Percentiles rank a stretch among this genome's conserved stretches.
phyloP scores from a whole-genome alignment of 23 red algal species.

The Gracilaria vermiculophylla region DNA sequence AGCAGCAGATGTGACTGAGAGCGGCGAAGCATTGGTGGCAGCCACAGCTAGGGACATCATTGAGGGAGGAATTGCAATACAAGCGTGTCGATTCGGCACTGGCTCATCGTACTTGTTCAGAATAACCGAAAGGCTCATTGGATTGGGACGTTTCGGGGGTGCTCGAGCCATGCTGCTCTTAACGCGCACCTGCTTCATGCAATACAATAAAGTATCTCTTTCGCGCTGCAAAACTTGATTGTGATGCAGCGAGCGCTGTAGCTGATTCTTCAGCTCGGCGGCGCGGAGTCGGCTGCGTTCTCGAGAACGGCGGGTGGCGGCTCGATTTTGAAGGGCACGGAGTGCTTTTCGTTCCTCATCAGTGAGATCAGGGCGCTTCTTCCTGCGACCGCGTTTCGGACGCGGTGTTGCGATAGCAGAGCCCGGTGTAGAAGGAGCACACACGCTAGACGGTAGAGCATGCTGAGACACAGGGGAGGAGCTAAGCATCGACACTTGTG shows the following conservation, averaged over 20 bases:
- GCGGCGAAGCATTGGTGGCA: neutral
- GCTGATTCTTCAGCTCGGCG: slow-evolving; percentile 27
- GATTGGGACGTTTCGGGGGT: slow-evolving; percentile 7
- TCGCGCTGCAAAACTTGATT: slow-evolving; percentile 27
- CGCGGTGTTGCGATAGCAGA: neutral
- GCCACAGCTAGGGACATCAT: neutral
- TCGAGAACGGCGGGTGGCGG: slow-evolving; percentile 29
- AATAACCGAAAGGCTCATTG: slow-evolving; percentile 48
- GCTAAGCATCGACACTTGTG: neutral
- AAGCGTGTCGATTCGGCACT: neutral
- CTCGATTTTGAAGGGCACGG: slow-evolving; percentile 36
- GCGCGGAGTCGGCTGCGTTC: slow-evolving; percentile 33
- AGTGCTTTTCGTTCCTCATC: slow-evolving; percentile 36
- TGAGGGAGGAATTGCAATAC: neutral
- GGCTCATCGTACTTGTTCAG: slow-evolving; percentile 19
- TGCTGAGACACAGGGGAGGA: neutral
- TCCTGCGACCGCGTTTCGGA: slow-evolving; percentile 44
- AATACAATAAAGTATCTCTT: slow-evolving; percentile 18
- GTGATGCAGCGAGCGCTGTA: slow-evolving; percentile 25
- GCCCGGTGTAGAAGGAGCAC: neutral
- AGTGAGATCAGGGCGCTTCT: slow-evolving; percentile 52
- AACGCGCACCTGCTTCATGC: slow-evolving; percentile 5
- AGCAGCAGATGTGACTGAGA: neutral
- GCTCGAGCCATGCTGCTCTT: neutral
- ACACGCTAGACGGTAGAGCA: neutral